A percentile compares a stretch with the other conserved stretches of the same genome.
These are phyloP conservation scores for Sesbania bispinosa DNA, from an alignment of 306 rosid species.

Conservation along the genomic window DNA sequence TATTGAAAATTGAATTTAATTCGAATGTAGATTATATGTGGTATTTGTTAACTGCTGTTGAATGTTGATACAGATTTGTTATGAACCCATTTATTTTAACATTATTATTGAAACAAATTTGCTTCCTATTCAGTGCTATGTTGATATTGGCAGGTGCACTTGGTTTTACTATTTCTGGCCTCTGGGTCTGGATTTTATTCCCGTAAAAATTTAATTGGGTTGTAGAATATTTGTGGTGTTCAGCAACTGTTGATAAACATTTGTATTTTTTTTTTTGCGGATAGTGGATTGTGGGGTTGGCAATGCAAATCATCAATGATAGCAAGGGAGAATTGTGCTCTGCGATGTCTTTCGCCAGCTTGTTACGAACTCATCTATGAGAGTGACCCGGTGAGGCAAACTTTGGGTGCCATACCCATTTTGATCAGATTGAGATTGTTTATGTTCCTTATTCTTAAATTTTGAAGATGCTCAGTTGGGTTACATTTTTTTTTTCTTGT, in stretches of 20 bases:
- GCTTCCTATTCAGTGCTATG: conserved; percentile 43
- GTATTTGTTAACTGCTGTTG: background rate
- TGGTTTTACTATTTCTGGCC: background rate
- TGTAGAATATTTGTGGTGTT: background rate
- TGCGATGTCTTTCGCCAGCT: conserved; percentile 78
- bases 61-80: background rate
- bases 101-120: background rate
- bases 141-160: conserved; percentile 44
- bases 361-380: conserved; percentile 76
- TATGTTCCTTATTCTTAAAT: background rate
- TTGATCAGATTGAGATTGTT: background rate
- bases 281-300: conserved; percentile 89
- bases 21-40: background rate
- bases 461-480: background rate
- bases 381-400: conserved; percentile 78
- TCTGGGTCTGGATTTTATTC: background rate
- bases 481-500: conserved; percentile 23
- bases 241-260: background rate
- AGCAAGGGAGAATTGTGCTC: conserved; percentile 88
- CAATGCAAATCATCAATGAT: conserved; percentile 63
- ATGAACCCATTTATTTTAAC: background rate
- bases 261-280: background rate
- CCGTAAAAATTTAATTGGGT: background rate
- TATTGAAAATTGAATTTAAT: background rate
- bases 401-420: background rate